phyloP scores from a whole-genome alignment of 148 eudicot species.

The Persicaria maculosa region DNA sequence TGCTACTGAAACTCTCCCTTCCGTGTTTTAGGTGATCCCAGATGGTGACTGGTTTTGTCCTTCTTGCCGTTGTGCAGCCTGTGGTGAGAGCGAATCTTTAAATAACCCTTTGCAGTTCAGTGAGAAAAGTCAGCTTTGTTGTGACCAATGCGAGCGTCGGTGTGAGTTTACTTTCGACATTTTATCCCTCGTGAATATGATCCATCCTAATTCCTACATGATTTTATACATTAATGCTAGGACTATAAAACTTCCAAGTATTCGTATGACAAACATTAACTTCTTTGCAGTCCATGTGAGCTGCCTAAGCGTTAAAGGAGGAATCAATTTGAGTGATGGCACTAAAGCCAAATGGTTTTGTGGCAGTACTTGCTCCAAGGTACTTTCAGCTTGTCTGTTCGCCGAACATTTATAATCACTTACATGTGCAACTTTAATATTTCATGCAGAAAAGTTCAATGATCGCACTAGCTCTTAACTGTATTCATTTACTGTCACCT shows the following conservation, averaged over 20 bases:
- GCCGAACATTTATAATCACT: background rate
- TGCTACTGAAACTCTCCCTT: background rate
- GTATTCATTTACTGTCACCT: background rate
- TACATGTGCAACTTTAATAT: background rate
- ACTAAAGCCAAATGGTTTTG: conserved; percentile 68
- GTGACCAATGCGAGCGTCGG: conserved; percentile 75
- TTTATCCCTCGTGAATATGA: background rate
- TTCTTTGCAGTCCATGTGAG: conserved; percentile 58
- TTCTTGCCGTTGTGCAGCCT: conserved; percentile 78
- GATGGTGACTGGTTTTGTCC: conserved; percentile 97
- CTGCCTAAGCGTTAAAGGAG: conserved; percentile 46
- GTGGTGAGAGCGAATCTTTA: conserved; percentile 39
- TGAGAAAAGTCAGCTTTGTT: conserved; percentile 34
- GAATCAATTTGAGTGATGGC: conserved; percentile 14
- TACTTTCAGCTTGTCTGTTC: conserved; percentile 21
- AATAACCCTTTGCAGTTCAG: conserved; percentile 17
- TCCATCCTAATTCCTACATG: background rate
- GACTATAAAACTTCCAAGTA: background rate
- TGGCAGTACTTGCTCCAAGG: conserved; percentile 60
- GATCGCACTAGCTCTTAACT: background rate
- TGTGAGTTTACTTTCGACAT: conserved; percentile 41
- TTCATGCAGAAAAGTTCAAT: background rate
- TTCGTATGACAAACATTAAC: background rate
- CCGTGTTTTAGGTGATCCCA: conserved; percentile 53
- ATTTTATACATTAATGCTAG: background rate